Percentiles rank a stretch among this genome's conserved stretches.
Evolutionary conservation across 2,329 filamentous ascomycete genomes (phyloP).

Genomic region (Botrytis hyacinthi): DNA sequence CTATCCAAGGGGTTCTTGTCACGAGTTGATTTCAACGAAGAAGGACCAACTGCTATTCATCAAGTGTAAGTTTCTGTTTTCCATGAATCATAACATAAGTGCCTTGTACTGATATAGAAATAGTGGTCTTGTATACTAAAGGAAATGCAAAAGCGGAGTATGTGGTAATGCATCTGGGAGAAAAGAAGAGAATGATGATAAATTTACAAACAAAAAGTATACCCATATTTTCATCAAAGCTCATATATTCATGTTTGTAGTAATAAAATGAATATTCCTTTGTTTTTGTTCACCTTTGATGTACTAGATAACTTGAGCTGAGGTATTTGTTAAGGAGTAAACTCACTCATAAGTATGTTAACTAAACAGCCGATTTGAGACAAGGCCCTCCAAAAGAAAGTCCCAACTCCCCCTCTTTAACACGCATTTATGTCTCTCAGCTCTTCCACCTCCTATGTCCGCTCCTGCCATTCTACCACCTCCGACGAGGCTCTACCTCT

Average conservation of each 20-base stretch:
- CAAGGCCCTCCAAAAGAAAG: background rate
- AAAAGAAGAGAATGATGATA: constrained; percentile 8
- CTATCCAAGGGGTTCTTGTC: constrained; percentile 64
- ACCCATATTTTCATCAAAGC: constrained; percentile 9
- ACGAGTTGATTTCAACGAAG: constrained; percentile 45
- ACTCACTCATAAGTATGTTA: background rate
- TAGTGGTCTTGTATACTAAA: constrained; percentile 23
- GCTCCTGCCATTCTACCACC: background rate
- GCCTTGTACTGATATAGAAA: background rate
- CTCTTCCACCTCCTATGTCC: background rate
- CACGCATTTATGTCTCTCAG: background rate
- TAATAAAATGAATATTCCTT: constrained; percentile 4
- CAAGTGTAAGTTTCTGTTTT: constrained; percentile 35
- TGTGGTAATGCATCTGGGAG: constrained; percentile 6
- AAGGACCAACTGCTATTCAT: constrained; percentile 39
- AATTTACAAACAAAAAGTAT: constrained; percentile 15
- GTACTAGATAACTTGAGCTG: background rate
- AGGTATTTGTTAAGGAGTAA: background rate
- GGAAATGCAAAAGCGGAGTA: background rate
- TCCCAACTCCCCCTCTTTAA: background rate
- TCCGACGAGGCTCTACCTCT: background rate
- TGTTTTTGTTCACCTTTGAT: background rate
- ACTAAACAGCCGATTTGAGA: background rate
- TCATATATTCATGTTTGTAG: constrained; percentile 1
- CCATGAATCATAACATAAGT: background rate